Evolutionary conservation across 768 basidiomycete genomes (phyloP).

Genomic region (Neoboletus subvelutipes): DNA sequence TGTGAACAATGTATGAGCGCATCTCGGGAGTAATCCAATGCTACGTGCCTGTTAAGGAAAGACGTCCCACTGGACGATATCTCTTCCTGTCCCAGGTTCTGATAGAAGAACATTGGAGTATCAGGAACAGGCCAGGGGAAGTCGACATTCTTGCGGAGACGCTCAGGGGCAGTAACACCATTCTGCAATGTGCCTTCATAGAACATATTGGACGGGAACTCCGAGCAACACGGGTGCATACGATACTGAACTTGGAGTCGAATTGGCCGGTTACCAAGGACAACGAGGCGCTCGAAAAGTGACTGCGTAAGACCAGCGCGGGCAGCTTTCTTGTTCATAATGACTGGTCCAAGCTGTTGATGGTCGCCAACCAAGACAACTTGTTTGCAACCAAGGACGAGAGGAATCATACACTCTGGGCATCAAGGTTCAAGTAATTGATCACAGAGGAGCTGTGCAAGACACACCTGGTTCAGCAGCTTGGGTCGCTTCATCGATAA

Average conservation of each 20-base stretch:
- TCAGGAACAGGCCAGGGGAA: constrained; percentile 98
- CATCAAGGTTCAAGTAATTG: constrained; percentile 11
- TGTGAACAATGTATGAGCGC: constrained; percentile 30
- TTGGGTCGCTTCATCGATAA: constrained; percentile 99
- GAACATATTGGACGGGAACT: constrained; percentile 99
- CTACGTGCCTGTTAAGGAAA: constrained; percentile 81
- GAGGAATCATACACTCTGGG: constrained; percentile 97
- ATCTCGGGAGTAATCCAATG: not conserved
- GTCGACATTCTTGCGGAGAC: constrained; percentile 96
- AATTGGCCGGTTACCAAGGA: constrained; percentile 94
- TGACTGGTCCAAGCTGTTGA: constrained; percentile 95
- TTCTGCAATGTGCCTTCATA: constrained; percentile 99
- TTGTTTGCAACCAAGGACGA: constrained; percentile 97
- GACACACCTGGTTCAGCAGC: constrained; percentile 89
- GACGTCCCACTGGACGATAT: constrained; percentile 98
- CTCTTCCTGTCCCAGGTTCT: constrained; percentile 98
- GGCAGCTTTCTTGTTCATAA: constrained; percentile 99
- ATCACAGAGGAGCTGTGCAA: not conserved
- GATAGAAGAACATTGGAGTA: constrained; percentile 99
- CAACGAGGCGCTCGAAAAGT: constrained; percentile 94
- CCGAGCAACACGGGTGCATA: constrained; percentile 99
- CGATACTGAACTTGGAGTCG: constrained; percentile 99
- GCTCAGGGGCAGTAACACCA: constrained; percentile 97
- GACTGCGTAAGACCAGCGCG: constrained; percentile 98
- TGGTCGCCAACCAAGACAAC: constrained; percentile 98